Evolutionary conservation across 2,329 filamentous ascomycete genomes (phyloP).

Genomic region (Aspergillus eucalypticola): DNA sequence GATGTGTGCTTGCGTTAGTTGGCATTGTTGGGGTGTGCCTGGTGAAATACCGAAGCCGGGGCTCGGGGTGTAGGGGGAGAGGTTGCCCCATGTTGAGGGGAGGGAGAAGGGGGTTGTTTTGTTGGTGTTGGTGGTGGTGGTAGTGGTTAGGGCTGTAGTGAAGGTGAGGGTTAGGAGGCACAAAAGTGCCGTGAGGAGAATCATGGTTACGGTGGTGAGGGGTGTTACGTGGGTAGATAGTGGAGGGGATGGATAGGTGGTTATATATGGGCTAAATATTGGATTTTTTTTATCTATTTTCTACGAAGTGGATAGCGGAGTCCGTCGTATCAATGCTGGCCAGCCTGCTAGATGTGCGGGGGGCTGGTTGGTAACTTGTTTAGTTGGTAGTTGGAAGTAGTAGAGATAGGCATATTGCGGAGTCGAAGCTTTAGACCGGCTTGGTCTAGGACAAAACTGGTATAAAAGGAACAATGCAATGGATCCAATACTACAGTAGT

Average conservation of each 20-base stretch:
- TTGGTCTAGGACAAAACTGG: background rate
- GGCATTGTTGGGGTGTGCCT: slow-evolving; percentile 57
- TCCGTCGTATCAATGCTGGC: background rate
- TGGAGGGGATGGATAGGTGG: no score
- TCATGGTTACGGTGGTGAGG: background rate
- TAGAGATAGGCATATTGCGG: background rate
- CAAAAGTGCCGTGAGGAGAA: background rate
- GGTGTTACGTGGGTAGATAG: no score
- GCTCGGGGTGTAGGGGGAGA: slow-evolving; percentile 32
- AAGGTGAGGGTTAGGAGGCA: background rate
- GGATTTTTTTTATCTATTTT: no score
- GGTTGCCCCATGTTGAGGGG: slow-evolving; percentile 32
- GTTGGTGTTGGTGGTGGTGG: no score
- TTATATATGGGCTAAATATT: no score
- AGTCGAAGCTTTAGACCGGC: background rate
- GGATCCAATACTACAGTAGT: no score
- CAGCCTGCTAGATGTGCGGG: background rate
- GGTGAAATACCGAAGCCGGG: slow-evolving; percentile 28
- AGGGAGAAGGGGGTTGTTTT: slow-evolving; percentile 33
- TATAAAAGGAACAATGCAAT: background rate
- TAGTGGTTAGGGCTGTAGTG: slow-evolving; percentile 22
- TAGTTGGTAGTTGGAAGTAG: background rate
- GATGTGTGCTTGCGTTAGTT: slow-evolving; percentile 56
- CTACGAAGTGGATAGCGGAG: background rate
- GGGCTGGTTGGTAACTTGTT: no score